Conservation (phyloP, 768 basidiomycete genomes). For the Suillus variegatus region DNA sequence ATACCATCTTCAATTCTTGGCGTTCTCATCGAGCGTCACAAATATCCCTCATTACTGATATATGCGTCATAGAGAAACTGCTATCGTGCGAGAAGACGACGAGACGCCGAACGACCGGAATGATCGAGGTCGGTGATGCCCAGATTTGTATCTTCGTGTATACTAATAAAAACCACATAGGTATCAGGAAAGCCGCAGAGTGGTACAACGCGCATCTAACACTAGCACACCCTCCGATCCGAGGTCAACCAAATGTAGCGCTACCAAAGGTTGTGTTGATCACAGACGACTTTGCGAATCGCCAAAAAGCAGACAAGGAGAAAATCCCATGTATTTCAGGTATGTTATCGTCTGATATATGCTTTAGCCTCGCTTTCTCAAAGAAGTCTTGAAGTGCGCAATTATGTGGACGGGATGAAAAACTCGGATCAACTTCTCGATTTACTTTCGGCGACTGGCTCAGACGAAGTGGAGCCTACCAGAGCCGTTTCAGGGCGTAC, state of each 20-base stretch:
- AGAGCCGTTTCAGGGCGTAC: slow-evolving; percentile 52
- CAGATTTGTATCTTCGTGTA: background rate
- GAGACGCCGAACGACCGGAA: slow-evolving; percentile 94
- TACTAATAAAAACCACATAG: slow-evolving; percentile 38
- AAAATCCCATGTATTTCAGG: slow-evolving; percentile 67
- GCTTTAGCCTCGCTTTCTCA: background rate
- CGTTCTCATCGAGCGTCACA: background rate
- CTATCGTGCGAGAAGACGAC: slow-evolving; percentile 70
- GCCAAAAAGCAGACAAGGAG: slow-evolving; percentile 68
- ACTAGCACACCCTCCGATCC: slow-evolving; percentile 50
- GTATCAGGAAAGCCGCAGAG: slow-evolving; percentile 81
- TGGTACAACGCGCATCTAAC: slow-evolving; percentile 86
- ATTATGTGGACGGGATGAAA: slow-evolving; percentile 79
- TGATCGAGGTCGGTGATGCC: slow-evolving; percentile 70
- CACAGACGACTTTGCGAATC: slow-evolving; percentile 88
- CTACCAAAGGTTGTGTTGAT: slow-evolving; percentile 74
- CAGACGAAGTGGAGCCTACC: slow-evolving; percentile 66
- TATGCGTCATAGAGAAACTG: slow-evolving; percentile 62
- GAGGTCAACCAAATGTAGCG: slow-evolving; percentile 45
- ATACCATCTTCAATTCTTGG: background rate
- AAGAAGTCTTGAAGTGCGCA: slow-evolving; percentile 50
- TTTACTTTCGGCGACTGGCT: slow-evolving; percentile 69
- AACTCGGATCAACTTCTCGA: slow-evolving; percentile 73
- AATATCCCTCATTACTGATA: background rate
- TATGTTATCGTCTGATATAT: slow-evolving; percentile 27